A percentile compares a stretch with the other conserved stretches of the same genome.
Conservation (phyloP, 495 filamentous ascomycete genomes). For the Lasiosphaeria miniovina region DNA sequence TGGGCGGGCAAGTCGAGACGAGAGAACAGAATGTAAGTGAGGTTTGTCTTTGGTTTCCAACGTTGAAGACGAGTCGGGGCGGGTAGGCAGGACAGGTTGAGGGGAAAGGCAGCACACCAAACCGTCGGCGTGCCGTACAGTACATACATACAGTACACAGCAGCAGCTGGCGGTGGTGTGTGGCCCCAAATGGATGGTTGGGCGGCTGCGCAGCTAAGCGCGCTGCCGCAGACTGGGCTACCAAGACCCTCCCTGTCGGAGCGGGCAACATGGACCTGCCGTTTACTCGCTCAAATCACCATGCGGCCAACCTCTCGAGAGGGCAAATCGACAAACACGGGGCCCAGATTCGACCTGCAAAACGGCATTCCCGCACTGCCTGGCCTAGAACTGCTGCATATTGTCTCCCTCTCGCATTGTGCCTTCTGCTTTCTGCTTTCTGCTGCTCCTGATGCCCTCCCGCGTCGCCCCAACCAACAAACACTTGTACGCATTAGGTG, state of each 20-base stretch:
- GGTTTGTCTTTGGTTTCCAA: too few species aligned
- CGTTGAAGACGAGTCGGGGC: not conserved
- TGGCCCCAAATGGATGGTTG: slow-evolving; percentile 6
- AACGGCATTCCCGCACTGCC: not conserved
- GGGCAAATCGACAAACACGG: slow-evolving; percentile 14
- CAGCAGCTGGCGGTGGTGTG: not conserved
- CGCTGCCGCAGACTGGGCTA: slow-evolving; percentile 15
- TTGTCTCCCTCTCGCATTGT: not conserved
- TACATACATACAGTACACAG: not conserved
- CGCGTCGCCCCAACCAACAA: not conserved
- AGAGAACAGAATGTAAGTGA: too few species aligned
- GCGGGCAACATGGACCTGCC: not conserved
- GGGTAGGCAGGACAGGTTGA: not conserved
- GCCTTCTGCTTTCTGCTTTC: not conserved
- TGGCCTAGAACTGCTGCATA: not conserved
- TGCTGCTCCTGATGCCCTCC: not conserved
- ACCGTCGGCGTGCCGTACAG: not conserved
- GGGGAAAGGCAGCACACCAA: not conserved
- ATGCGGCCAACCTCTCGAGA: slow-evolving; percentile 9
- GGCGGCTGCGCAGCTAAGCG: slow-evolving; percentile 21
- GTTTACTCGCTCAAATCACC: slow-evolving; percentile 8
- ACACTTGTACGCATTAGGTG: too few species aligned
- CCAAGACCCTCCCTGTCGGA: not conserved
- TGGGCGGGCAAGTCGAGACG: too few species aligned
- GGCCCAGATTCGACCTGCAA: slow-evolving; percentile 4